phyloP scores from a whole-genome alignment of 176 grass and related monocot species.

The Avena atlantica region DNA sequence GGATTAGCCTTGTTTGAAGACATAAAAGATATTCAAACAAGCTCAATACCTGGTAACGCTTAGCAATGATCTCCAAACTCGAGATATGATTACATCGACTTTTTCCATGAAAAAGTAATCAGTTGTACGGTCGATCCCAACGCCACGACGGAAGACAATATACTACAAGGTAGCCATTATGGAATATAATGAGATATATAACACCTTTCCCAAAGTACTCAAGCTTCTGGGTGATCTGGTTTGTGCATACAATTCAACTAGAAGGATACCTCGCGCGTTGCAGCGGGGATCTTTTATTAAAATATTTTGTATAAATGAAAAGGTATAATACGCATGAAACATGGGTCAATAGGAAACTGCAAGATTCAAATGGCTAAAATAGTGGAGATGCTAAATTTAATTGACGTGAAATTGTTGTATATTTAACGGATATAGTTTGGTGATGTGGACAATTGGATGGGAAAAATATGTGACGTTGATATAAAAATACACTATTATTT shows the following conservation, averaged over 20 bases:
- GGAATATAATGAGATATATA: conserved; percentile 29
- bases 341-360: too few species aligned
- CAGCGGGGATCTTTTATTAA: too few species aligned
- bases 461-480: too few species aligned
- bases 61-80: conserved; percentile 71
- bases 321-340: too few species aligned
- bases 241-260: conserved; percentile 14
- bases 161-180: conserved; percentile 53
- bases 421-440: too few species aligned
- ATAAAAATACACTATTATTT: too few species aligned
- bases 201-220: background rate
- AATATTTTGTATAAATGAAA: too few species aligned
- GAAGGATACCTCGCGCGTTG: too few species aligned
- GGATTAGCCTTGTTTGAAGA: conserved; percentile 26
- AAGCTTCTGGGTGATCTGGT: background rate
- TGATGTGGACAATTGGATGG: too few species aligned
- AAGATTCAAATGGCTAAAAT: too few species aligned
- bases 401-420: too few species aligned
- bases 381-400: too few species aligned
- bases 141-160: conserved; percentile 84
- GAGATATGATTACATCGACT: conserved; percentile 81
- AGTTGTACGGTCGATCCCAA: conserved; percentile 79
- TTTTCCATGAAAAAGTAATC: conserved; percentile 90
- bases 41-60: conserved; percentile 59
- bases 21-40: conserved; percentile 22